phyloP scores from a whole-genome alignment of 2,329 filamentous ascomycete species.

The Penicillium corylophilum region DNA sequence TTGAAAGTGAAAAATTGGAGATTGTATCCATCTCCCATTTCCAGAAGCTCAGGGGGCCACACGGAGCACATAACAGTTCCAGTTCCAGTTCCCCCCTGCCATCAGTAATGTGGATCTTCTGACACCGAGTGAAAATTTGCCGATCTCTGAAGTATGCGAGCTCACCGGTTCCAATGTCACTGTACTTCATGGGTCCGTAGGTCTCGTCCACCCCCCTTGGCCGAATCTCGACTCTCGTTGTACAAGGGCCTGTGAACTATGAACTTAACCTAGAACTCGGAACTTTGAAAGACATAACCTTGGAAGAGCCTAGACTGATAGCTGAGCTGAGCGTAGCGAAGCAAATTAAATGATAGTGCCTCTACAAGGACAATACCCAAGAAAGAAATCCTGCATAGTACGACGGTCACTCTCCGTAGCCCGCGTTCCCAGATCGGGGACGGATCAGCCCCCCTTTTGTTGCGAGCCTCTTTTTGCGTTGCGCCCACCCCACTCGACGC shows the following conservation, averaged over 20 bases:
- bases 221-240: background rate
- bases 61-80: background rate
- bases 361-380: background rate
- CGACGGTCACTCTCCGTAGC: slow-evolving; percentile 21
- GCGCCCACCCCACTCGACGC: slow-evolving; percentile 3
- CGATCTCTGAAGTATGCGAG: slow-evolving; percentile 21
- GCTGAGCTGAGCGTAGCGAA: too few relatives aligned
- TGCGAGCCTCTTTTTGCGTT: slow-evolving; percentile 14
- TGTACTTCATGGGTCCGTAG: background rate
- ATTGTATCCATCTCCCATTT: slow-evolving; percentile 11
- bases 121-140: slow-evolving; percentile 19
- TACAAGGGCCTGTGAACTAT: background rate
- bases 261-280: background rate
- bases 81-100: background rate
- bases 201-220: background rate
- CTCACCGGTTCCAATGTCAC: slow-evolving; percentile 7
- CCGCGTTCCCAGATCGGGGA: slow-evolving; percentile 9
- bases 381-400: background rate
- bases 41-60: slow-evolving; percentile 20
- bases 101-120: slow-evolving; percentile 1
- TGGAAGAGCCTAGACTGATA: too few relatives aligned
- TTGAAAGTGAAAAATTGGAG: slow-evolving; percentile 15
- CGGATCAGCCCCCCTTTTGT: slow-evolving; percentile 14
- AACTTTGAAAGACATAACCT: too few relatives aligned
- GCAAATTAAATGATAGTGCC: too few relatives aligned